Conservation (phyloP, 805 yeast genomes). For the Wickerhamomyces alni region DNA sequence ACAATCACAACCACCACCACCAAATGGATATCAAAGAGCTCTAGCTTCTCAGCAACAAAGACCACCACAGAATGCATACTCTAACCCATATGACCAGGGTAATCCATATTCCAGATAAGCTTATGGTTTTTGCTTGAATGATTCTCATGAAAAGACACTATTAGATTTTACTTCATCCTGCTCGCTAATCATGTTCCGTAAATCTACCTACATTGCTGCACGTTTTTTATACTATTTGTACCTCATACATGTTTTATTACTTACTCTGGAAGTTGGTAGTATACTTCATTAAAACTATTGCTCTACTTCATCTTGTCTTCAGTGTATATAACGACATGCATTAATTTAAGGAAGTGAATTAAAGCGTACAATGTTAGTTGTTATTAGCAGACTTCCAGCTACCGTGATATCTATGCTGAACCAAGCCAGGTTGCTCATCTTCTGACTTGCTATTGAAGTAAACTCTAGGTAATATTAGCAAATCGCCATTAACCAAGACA, state of each 20-base stretch:
- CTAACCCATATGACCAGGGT: constrained; percentile 6
- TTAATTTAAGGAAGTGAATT: no score
- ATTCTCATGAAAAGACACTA: no score
- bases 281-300: no score
- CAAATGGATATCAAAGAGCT: neutral
- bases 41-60: neutral
- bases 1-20: constrained; percentile 3
- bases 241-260: no score
- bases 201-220: neutral
- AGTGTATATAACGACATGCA: no score
- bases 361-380: neutral
- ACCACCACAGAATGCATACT: neutral
- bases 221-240: neutral
- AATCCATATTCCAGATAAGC: constrained; percentile 11
- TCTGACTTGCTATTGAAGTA: constrained; percentile 5
- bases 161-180: neutral
- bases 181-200: no score
- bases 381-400: constrained; percentile 5
- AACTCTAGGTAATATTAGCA: constrained; percentile 3
- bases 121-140: no score
- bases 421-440: neutral
- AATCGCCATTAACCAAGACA: constrained; percentile 1
- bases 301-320: no score
- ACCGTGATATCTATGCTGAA: constrained; percentile 6
- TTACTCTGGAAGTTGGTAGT: no score